phyloP scores from a whole-genome alignment of 345 rosid genomes.

The Hevea brasiliensis region DNA sequence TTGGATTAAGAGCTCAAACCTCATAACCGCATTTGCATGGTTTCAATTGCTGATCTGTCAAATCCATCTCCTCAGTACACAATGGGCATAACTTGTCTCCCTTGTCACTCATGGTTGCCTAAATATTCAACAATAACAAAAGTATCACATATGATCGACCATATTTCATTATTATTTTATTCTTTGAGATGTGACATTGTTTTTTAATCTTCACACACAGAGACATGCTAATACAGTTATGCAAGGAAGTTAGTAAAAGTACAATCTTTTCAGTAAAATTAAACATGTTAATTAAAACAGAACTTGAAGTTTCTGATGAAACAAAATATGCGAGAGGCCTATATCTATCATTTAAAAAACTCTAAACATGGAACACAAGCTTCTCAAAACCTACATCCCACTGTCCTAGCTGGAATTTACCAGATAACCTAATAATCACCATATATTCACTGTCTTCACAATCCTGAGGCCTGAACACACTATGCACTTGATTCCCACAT shows the following conservation, averaged over 20 bases:
- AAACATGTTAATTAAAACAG: neutral
- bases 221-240: neutral
- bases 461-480: neutral
- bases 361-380: neutral
- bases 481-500: neutral
- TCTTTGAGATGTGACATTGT: too few species aligned
- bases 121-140: slow-evolving; percentile 6
- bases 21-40: slow-evolving; percentile 96
- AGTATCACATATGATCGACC: neutral
- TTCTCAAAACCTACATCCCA: neutral
- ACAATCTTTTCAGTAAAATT: too few species aligned
- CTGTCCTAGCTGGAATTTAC: neutral
- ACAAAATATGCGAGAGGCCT: neutral
- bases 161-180: too few species aligned
- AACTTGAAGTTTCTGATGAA: neutral
- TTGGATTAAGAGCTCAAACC: slow-evolving; percentile 38
- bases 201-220: neutral
- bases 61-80: slow-evolving; percentile 92
- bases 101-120: slow-evolving; percentile 72
- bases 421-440: neutral
- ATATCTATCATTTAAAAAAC: neutral
- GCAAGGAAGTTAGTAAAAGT: neutral
- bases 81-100: slow-evolving; percentile 88
- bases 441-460: neutral
- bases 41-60: slow-evolving; percentile 90